Conservation (phyloP, 169 alveolate species). For the Cryptosporidium viatorum region DNA sequence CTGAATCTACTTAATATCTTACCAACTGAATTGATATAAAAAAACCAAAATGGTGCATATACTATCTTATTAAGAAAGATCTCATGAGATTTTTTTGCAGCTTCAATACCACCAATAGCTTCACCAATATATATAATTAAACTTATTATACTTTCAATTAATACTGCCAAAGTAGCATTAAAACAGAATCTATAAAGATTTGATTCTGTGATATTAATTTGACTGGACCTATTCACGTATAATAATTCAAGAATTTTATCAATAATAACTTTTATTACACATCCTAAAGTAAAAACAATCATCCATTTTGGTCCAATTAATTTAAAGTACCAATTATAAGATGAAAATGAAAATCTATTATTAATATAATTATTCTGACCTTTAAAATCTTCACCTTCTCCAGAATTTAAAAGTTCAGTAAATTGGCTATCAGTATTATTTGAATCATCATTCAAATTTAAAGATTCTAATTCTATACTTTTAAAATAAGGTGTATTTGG, state of each 20-base stretch:
- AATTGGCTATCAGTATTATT: conserved; percentile 57
- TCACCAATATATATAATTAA: conserved; percentile 47
- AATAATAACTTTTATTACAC: conserved; percentile 35
- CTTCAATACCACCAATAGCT: conserved; percentile 73
- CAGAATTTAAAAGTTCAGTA: conserved; percentile 1
- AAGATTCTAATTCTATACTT: not conserved
- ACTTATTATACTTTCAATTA: conserved; percentile 47
- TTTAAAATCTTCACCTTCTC: not conserved
- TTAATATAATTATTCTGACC: not conserved
- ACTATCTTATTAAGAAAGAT: conserved; percentile 75
- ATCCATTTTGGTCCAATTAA: conserved; percentile 49
- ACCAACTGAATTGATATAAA: conserved; percentile 79
- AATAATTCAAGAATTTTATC: conserved; percentile 51
- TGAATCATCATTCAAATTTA: conserved; percentile 26
- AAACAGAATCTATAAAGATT: conserved; percentile 8
- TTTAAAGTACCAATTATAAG: conserved; percentile 59
- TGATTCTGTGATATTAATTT: not conserved
- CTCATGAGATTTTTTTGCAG: conserved; percentile 78
- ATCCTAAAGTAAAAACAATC: conserved; percentile 35
- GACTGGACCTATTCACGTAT: conserved; percentile 24
- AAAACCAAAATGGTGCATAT: conserved; percentile 79
- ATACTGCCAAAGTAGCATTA: conserved; percentile 34
- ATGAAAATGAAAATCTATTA: conserved; percentile 8
- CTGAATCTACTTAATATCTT: conserved; percentile 79
- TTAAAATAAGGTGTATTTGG: conserved; percentile 3